Conservation (phyloP, 2,329 filamentous ascomycete species). For the Beauveria sp. region DNA sequence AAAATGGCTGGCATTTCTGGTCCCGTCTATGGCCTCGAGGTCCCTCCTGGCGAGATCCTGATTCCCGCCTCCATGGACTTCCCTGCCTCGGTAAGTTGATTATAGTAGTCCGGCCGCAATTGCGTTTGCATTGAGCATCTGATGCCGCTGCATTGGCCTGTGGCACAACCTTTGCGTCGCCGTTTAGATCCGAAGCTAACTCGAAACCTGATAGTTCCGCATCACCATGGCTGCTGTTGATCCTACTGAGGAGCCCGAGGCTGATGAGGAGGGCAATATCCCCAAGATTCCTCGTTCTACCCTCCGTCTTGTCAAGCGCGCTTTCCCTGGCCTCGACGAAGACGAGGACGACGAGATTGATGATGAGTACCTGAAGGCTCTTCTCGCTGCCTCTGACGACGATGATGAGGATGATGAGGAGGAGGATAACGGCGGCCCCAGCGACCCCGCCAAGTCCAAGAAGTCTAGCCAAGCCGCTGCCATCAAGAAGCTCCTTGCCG, state of each 20-base stretch:
- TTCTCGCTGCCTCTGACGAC: constrained; percentile 46
- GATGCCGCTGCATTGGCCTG: constrained; percentile 1
- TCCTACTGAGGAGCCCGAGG: constrained; percentile 67
- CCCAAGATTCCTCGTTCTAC: constrained; percentile 68
- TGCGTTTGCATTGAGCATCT: not conserved
- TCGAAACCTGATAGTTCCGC: constrained; percentile 59
- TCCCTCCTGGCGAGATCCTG: constrained; percentile 76
- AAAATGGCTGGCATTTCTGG: constrained; percentile 57
- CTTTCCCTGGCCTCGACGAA: constrained; percentile 49
- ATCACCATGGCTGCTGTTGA: constrained; percentile 99
- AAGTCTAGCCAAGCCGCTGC: constrained; percentile 74
- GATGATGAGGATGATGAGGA: constrained; percentile 56
- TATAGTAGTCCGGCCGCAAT: not conserved
- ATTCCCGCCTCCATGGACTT: constrained; percentile 73
- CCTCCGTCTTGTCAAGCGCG: constrained; percentile 79
- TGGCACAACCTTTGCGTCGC: not conserved
- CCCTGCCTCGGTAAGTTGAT: constrained; percentile 68
- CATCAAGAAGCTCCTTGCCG: constrained; percentile 68
- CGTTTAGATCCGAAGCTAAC: constrained; percentile 22
- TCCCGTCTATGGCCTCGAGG: constrained; percentile 85
- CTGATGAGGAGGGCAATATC: constrained; percentile 54
- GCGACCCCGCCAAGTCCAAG: constrained; percentile 83
- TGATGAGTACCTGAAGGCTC: constrained; percentile 54
- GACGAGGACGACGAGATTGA: constrained; percentile 59
- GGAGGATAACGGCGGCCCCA: constrained; percentile 81